Conservation (phyloP, 805 yeast genomes). For the Metschnikowia corniflorae region DNA sequence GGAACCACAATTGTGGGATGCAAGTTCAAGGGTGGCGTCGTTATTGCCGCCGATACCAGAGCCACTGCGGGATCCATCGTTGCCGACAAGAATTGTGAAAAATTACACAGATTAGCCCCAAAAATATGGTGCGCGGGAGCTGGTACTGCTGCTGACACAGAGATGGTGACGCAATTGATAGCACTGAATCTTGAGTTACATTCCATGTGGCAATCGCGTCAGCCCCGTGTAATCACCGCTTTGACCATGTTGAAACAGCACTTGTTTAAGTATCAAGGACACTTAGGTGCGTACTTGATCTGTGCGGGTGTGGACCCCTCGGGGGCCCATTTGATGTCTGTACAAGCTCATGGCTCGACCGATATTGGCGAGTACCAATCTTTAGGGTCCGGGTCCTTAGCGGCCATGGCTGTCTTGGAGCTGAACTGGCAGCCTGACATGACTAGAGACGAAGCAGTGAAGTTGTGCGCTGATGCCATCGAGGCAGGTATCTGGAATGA, state of each 20-base stretch:
- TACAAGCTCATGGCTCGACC: constrained; percentile 97
- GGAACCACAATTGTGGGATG: constrained; percentile 99
- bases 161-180: constrained; percentile 92
- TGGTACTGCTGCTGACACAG: constrained; percentile 99
- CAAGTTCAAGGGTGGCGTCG: constrained; percentile 88
- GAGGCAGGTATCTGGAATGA: constrained; percentile 99
- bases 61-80: constrained; percentile 96
- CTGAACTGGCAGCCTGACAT: constrained; percentile 77
- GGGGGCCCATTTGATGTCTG: constrained; percentile 87
- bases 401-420: constrained; percentile 97
- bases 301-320: constrained; percentile 98
- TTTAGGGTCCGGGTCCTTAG: constrained; percentile 94
- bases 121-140: constrained; percentile 99
- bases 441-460: constrained; percentile 86
- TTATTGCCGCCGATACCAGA: constrained; percentile 97
- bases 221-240: constrained; percentile 92
- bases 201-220: constrained; percentile 74
- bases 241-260: constrained; percentile 93
- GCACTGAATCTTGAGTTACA: constrained; percentile 90
- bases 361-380: constrained; percentile 93
- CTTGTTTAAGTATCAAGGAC: constrained; percentile 94
- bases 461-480: constrained; percentile 86
- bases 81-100: constrained; percentile 97
- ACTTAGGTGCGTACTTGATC: constrained; percentile 93
- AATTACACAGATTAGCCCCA: constrained; percentile 85